Evolutionary conservation across 306 rosid genomes (phyloP).

Genomic region (Citrullus colocynthis): DNA sequence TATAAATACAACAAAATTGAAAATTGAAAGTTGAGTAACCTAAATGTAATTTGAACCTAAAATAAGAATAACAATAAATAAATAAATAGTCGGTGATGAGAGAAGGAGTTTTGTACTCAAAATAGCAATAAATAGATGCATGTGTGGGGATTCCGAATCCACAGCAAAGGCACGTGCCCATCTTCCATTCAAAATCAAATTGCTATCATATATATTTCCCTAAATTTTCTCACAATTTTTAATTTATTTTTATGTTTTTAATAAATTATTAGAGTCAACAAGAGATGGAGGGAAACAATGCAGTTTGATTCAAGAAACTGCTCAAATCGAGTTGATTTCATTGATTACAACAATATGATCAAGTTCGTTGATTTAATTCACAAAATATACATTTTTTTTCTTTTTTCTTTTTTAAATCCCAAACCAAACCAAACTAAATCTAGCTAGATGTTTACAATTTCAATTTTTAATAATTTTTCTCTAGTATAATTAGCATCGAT

Average conservation of each 20-base stretch:
- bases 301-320: neutral
- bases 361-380: neutral
- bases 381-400: neutral
- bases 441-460: neutral
- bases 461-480: neutral
- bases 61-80: neutral
- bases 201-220: neutral
- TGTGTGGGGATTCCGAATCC: slow-evolving; percentile 1
- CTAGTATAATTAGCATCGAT: neutral
- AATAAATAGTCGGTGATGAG: neutral
- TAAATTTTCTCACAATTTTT: neutral
- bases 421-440: neutral
- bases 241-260: neutral
- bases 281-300: neutral
- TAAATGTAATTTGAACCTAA: too few relatives aligned
- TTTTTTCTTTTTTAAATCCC: too few relatives aligned
- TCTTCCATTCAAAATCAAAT: neutral
- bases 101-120: neutral
- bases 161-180: neutral
- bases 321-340: neutral
- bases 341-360: neutral
- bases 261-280: neutral
- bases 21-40: too few relatives aligned
- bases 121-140: neutral
- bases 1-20: too few relatives aligned